phyloP scores from a whole-genome alignment of 2,329 filamentous ascomycete genomes.

The Dothideomycetes sp. region DNA sequence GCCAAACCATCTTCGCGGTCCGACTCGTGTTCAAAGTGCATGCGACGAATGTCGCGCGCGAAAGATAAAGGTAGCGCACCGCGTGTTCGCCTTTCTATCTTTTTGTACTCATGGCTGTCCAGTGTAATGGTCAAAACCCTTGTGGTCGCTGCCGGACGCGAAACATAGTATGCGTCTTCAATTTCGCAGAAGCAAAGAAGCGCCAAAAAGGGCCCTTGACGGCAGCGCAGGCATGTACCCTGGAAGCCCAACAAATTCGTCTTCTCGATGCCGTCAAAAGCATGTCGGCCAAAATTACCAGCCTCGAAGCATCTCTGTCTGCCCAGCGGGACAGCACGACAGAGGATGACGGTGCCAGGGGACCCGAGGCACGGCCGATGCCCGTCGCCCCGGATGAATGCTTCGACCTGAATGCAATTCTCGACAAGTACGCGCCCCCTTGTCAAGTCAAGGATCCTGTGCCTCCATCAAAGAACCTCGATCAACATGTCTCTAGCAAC shows the following conservation, averaged over 20 bases:
- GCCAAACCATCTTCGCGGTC: conserved; percentile 1
- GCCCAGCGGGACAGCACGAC: neutral
- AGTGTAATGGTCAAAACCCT: conserved; percentile 1
- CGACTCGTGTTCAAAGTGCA: neutral
- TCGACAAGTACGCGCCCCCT: conserved; percentile 1
- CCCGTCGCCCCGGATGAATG: neutral
- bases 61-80: conserved; percentile 1
- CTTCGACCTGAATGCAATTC: neutral
- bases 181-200: conserved; percentile 1
- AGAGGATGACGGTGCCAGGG: neutral
- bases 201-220: neutral
- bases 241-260: neutral
- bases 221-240: neutral
- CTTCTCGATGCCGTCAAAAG: neutral
- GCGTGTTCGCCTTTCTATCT: neutral
- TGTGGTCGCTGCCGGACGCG: conserved; percentile 1
- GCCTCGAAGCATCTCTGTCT: neutral
- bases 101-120: neutral
- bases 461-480: neutral
- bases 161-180: conserved; percentile 1
- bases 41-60: neutral
- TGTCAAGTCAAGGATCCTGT: neutral
- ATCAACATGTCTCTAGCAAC: neutral
- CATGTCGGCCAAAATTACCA: neutral
- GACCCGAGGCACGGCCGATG: neutral